phyloP scores from a whole-genome alignment of 345 rosid genomes.

The Leavenworthia alabamica region DNA sequence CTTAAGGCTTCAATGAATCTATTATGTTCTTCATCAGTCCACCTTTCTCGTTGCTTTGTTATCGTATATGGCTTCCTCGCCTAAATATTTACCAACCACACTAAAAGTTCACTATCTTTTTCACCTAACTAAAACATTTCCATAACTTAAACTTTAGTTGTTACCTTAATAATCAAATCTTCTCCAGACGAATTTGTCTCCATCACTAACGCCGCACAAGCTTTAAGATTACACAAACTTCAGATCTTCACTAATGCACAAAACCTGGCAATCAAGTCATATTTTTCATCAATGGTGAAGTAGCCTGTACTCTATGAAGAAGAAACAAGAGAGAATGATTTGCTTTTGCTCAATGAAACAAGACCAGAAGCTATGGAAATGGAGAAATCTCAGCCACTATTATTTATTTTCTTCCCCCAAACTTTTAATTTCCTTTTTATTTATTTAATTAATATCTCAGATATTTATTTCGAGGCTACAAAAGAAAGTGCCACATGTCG shows the following conservation, averaged over 20 bases:
- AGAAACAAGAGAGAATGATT: neutral
- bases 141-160: neutral
- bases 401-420: neutral
- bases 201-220: constrained; percentile 1
- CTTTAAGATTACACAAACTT: constrained; percentile 6
- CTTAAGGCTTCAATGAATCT: constrained; percentile 85
- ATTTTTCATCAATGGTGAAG: neutral
- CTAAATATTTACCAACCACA: constrained; percentile 27
- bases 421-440: neutral
- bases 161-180: constrained; percentile 30
- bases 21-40: constrained; percentile 90
- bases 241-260: neutral
- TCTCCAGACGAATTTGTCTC: constrained; percentile 32
- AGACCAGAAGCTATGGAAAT: constrained; percentile 10
- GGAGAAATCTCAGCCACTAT: constrained; percentile 36
- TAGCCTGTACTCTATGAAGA: constrained; percentile 10
- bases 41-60: constrained; percentile 79
- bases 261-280: neutral
- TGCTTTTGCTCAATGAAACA: constrained; percentile 3
- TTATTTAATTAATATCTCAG: neutral
- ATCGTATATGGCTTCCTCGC: constrained; percentile 82
- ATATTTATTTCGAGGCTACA: constrained; percentile 20
- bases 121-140: neutral
- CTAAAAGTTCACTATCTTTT: neutral
- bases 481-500: constrained; percentile 9